Percentiles rank a stretch among this genome's conserved stretches.
Conservation (phyloP, 108 stramenopile species). For the Discostella stelligeroides region DNA sequence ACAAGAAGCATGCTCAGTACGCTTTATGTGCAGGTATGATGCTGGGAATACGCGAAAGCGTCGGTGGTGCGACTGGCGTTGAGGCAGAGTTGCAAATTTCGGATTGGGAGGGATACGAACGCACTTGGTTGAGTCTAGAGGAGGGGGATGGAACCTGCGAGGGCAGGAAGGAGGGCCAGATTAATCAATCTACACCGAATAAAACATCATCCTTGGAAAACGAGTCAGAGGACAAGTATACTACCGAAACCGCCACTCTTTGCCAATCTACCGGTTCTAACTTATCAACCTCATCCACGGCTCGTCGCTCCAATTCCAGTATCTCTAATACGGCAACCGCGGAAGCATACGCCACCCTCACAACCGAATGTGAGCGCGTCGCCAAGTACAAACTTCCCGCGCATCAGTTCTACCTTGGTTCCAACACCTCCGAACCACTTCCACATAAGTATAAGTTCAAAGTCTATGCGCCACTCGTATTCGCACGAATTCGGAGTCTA, state of each 20-base stretch:
- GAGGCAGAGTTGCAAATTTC: conserved; percentile 47
- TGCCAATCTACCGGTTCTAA: not conserved
- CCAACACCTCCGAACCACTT: conserved; percentile 35
- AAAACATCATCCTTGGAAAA: too few species aligned
- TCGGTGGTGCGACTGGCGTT: conserved; percentile 49
- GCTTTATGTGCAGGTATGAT: conserved; percentile 88
- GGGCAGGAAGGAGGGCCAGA: not conserved
- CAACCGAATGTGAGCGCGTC: conserved; percentile 37
- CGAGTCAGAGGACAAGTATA: too few species aligned
- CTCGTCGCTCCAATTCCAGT: not conserved
- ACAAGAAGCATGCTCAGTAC: conserved; percentile 75
- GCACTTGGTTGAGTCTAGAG: conserved; percentile 1
- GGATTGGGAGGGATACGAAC: conserved; percentile 39
- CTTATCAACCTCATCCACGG: not conserved
- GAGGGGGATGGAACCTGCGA: not conserved
- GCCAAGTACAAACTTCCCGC: conserved; percentile 54
- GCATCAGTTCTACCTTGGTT: conserved; percentile 42
- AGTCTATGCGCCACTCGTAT: conserved; percentile 77
- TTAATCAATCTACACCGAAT: conserved; percentile 2
- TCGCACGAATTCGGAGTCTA: conserved; percentile 58
- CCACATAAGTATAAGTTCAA: conserved; percentile 90
- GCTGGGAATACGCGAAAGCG: conserved; percentile 74
- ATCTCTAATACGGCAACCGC: not conserved
- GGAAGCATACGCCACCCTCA: conserved; percentile 23
- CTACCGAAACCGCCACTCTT: not conserved